Evolutionary conservation across 306 rosid genomes (phyloP), one percentile per base, ranked within the genome.

Genomic region (Delonix regia): DNA sequence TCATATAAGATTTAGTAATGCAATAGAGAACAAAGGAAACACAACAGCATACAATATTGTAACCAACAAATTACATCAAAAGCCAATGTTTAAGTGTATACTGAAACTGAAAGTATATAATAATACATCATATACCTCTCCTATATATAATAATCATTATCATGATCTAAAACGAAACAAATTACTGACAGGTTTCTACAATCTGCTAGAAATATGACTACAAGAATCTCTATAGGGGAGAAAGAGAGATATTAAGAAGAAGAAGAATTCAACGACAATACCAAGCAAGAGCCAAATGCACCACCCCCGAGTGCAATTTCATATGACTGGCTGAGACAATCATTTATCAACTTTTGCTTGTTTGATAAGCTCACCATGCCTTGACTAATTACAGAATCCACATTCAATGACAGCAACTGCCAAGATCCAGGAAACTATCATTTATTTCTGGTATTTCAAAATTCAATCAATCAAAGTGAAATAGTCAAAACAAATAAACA

Each of bases 261-360:
- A 42, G 34, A 47, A 34, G 34, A 69, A 75, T 47, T 78, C 16
- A 78, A 64, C 47, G 53, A 52, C 28, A 70, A 61, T 90, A 94
- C 97, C 93, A 92, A 86, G 80, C 99, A 94, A 57, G 44, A 76
- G 81, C 97, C 98, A 86, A 77, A 78, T 24, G 81, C 83, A 76
- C 94, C 98, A 16, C 83, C 91, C 2, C 90, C 91, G 7, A 92
- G 91, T 30, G 86, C 78, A 24, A 92, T 89, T 83, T 86, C 89
- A 71, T 84, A 92, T 0, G 97, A 89, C 77, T 65, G 84, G 78
- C 65, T 63, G 69, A 92, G 84, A 81, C 87, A 84, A 28, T 83
- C 90, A 44, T 87, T 90, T 34, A 90, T 94, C 56, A 90, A 64
- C 41, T 81, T 88, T 81, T 94, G 95, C 88, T 86, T 87, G 41